These are phyloP conservation scores for Schoenoplectus triqueter DNA, from an alignment of 202 grass and related monocot species.

Conservation along the genomic window DNA sequence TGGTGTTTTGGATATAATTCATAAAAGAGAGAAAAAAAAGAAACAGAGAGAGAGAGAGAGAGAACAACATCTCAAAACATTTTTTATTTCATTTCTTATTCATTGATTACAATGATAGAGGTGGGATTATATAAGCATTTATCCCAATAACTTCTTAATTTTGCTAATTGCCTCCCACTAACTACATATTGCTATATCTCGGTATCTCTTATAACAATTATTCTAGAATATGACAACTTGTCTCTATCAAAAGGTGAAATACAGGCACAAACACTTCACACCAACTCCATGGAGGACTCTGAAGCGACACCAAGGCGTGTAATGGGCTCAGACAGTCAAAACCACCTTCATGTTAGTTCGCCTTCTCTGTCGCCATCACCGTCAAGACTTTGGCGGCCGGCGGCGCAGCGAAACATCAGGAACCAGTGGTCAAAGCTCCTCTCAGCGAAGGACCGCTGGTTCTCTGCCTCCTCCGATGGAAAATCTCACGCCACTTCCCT, in stretches of 20 bases:
- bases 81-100: too few relatives aligned
- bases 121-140: too few relatives aligned
- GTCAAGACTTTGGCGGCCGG: constrained; percentile 61
- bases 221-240: too few relatives aligned
- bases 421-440: constrained; percentile 79
- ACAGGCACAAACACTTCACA: not conserved
- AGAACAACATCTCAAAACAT: too few relatives aligned
- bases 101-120: too few relatives aligned
- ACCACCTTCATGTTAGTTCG: not conserved
- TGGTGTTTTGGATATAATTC: too few relatives aligned
- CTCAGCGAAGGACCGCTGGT: constrained; percentile 52
- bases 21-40: too few relatives aligned
- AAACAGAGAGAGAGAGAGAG: too few relatives aligned
- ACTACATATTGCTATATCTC: too few relatives aligned
- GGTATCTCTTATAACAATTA: too few relatives aligned
- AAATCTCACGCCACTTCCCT: constrained; percentile 55
- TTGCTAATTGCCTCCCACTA: too few relatives aligned
- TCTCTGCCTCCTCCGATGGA: constrained; percentile 40
- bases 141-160: too few relatives aligned
- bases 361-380: constrained; percentile 44
- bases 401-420: constrained; percentile 67
- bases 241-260: not conserved
- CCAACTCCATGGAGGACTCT: constrained; percentile 40
- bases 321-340: constrained; percentile 3
- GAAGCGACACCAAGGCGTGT: constrained; percentile 45